Percentiles rank a stretch among this genome's conserved stretches.
Conservation (phyloP, 768 basidiomycete genomes). For the Suillus paluster region DNA sequence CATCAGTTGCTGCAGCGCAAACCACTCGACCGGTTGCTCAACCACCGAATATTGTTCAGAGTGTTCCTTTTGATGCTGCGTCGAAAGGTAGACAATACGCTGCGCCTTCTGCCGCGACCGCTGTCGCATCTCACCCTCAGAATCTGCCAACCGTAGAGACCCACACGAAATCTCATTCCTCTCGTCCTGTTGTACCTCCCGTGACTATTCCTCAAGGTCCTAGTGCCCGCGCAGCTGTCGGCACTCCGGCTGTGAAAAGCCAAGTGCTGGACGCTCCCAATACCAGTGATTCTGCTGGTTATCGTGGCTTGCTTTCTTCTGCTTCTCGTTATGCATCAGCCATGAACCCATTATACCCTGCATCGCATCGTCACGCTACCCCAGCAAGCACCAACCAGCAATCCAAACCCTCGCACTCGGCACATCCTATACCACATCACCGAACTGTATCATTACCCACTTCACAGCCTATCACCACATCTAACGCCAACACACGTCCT, state of each 20-base stretch:
- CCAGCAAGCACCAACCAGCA: conserved; percentile 20
- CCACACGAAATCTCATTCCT: conserved; percentile 21
- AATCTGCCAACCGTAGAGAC: conserved; percentile 17
- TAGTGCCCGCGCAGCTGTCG: conserved; percentile 16
- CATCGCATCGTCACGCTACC: conserved; percentile 26
- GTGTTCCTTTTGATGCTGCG: not conserved
- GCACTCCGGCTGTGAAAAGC: conserved; percentile 18
- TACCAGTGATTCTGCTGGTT: conserved; percentile 22
- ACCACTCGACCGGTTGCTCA: not conserved
- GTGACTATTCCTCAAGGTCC: conserved; percentile 21
- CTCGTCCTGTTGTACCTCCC: conserved; percentile 19
- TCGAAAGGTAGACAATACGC: not conserved
- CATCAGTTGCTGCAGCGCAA: conserved; percentile 6
- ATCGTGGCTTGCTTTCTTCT: conserved; percentile 25
- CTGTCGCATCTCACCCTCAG: conserved; percentile 7
- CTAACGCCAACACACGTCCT: conserved; percentile 19
- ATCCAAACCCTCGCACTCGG: conserved; percentile 23
- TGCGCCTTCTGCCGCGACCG: not conserved
- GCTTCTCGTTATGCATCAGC: conserved; percentile 22
- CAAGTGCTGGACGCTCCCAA: conserved; percentile 24
- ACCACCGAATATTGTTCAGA: not conserved
- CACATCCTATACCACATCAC: conserved; percentile 33
- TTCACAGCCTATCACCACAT: conserved; percentile 18
- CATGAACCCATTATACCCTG: conserved; percentile 27
- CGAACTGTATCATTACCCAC: conserved; percentile 43